Evolutionary conservation across 1,139 yeast species (phyloP).

Genomic region (Casaregolazyma suthepensis): DNA sequence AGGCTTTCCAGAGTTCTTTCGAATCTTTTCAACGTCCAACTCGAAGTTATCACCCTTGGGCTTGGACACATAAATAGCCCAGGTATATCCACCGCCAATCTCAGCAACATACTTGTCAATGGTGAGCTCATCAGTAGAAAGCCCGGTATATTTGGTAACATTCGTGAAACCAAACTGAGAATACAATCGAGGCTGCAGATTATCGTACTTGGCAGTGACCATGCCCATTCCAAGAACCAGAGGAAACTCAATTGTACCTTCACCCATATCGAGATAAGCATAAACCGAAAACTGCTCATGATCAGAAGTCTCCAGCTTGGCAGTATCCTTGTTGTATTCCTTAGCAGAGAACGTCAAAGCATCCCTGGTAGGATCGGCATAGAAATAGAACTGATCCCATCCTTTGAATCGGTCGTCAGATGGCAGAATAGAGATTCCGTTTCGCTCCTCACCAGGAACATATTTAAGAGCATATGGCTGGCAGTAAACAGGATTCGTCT

Average conservation of each 20-base stretch:
- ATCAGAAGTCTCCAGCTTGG: not conserved
- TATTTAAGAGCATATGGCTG: slow-evolving; percentile 50
- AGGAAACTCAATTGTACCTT: slow-evolving; percentile 27
- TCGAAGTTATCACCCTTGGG: not conserved
- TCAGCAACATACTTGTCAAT: not conserved
- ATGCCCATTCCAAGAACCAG: slow-evolving; percentile 69
- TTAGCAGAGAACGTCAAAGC: not conserved
- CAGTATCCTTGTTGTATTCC: not conserved
- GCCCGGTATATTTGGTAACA: slow-evolving; percentile 33
- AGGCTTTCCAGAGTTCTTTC: not conserved
- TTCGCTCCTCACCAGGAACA: not conserved
- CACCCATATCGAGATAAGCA: not conserved
- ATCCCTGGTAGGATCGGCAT: not conserved
- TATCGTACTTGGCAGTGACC: slow-evolving; percentile 56
- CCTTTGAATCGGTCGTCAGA: not conserved
- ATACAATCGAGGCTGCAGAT: slow-evolving; percentile 44
- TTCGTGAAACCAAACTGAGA: slow-evolving; percentile 43
- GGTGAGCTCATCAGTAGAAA: slow-evolving; percentile 29
- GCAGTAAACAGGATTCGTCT: slow-evolving; percentile 40
- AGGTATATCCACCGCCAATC: slow-evolving; percentile 37
- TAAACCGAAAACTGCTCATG: not conserved
- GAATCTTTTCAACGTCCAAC: not conserved
- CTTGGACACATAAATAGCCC: slow-evolving; percentile 50
- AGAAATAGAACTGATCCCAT: not conserved
- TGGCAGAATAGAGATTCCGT: not conserved